Evolutionary conservation across 257 asterid species (phyloP).

Genomic region (Solanum rostratum): DNA sequence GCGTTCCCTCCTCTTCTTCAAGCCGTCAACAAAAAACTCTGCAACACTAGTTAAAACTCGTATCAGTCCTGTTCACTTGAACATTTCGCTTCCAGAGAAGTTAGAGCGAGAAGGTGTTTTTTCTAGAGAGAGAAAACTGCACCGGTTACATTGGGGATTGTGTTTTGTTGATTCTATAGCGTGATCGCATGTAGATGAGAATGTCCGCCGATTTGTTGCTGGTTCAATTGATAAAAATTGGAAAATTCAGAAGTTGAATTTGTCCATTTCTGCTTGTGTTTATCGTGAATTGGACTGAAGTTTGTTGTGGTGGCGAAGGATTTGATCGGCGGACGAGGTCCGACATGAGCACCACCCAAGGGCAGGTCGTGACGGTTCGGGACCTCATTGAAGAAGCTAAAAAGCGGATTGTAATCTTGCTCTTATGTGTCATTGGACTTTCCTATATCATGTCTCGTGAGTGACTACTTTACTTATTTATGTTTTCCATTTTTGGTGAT

Average conservation of each 20-base stretch:
- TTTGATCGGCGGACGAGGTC: constrained; percentile 3
- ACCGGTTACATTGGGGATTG: neutral
- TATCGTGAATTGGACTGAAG: neutral
- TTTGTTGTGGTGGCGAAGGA: neutral
- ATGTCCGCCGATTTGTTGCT: neutral
- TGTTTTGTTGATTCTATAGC: neutral
- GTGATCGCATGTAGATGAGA: neutral
- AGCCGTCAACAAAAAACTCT: neutral
- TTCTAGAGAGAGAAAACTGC: neutral
- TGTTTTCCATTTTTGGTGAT: neutral
- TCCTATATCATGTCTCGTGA: constrained; percentile 46
- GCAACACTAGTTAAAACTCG: neutral
- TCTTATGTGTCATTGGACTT: constrained; percentile 36
- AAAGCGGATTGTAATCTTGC: constrained; percentile 33
- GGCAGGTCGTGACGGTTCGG: constrained; percentile 19
- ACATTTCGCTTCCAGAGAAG: neutral
- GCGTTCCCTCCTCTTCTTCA: constrained; percentile 1
- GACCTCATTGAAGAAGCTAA: constrained; percentile 48
- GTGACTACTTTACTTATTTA: neutral
- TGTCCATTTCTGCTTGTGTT: neutral
- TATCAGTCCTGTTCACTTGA: neutral
- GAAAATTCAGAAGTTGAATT: neutral
- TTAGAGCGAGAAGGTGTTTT: neutral
- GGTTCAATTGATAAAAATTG: neutral
- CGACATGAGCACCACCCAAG: constrained; percentile 27